Percentiles rank a stretch among this genome's conserved stretches.
These are phyloP conservation scores for Raffaelea albimanens DNA, from an alignment of 2,329 filamentous ascomycete genomes.

Conservation along the genomic window DNA sequence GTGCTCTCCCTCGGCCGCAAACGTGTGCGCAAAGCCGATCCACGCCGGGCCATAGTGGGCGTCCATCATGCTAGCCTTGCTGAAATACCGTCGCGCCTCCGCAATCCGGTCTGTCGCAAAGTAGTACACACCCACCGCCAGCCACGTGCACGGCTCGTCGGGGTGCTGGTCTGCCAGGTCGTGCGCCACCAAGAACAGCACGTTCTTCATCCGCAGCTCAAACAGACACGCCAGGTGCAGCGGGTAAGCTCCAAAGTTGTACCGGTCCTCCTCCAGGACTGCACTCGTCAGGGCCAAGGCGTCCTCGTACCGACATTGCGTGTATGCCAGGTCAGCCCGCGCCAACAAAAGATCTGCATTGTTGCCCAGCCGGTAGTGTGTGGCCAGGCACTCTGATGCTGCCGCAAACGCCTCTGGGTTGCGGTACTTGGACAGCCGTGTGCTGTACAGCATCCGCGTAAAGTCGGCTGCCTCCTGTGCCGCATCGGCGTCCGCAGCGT, in stretches of 20 bases:
- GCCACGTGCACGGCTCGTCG: conserved; percentile 82
- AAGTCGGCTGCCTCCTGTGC: conserved; percentile 88
- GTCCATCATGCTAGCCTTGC: conserved; percentile 95
- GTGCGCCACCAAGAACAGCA: conserved; percentile 84
- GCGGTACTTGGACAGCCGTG: conserved; percentile 87
- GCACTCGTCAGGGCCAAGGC: conserved; percentile 75
- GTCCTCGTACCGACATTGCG: conserved; percentile 86
- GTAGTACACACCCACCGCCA: conserved; percentile 94
- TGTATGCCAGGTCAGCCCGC: conserved; percentile 84
- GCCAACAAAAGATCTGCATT: conserved; percentile 90
- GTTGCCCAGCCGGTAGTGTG: conserved; percentile 77
- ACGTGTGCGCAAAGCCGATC: conserved; percentile 98
- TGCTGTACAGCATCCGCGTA: conserved; percentile 92
- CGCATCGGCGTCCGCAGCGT: conserved; percentile 21
- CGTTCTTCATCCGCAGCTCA: conserved; percentile 77
- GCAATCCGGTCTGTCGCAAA: conserved; percentile 81
- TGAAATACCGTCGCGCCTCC: conserved; percentile 91
- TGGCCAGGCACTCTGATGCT: conserved; percentile 83
- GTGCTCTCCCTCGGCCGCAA: conserved; percentile 93
- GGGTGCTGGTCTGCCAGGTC: conserved; percentile 88
- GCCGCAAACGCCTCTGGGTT: conserved; percentile 74
- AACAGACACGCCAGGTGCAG: conserved; percentile 86
- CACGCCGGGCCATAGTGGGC: conserved; percentile 94
- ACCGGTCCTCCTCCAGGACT: conserved; percentile 74
- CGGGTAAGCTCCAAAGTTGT: conserved; percentile 83